phyloP scores from a whole-genome alignment of 139 green algal species.

The Nannochloris sp. region DNA sequence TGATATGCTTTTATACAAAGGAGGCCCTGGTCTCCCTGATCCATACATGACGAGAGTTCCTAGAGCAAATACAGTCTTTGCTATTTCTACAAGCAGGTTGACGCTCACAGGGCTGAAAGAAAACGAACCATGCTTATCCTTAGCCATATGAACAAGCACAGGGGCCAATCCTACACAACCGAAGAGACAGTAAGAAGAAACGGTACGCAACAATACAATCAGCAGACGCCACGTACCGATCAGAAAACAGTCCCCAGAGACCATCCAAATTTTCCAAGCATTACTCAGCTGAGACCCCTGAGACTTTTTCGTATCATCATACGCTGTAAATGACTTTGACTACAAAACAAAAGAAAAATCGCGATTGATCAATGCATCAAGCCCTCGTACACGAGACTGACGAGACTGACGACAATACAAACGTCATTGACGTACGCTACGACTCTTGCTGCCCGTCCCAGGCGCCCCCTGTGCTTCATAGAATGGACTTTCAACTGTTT shows the following conservation, averaged over 20 bases:
- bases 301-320: slow-evolving; percentile 14
- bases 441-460: no score
- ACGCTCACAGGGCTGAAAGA: slow-evolving; percentile 81
- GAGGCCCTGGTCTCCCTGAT: slow-evolving; percentile 50
- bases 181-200: not conserved
- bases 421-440: no score
- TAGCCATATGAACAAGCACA: slow-evolving; percentile 91
- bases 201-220: not conserved
- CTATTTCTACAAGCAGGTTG: slow-evolving; percentile 86
- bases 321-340: slow-evolving; percentile 13
- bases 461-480: no score
- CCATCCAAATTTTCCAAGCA: slow-evolving; percentile 55
- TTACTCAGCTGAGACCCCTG: not conserved
- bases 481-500: no score
- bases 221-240: slow-evolving; percentile 41
- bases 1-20: slow-evolving; percentile 52
- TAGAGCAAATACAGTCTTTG: slow-evolving; percentile 81
- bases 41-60: slow-evolving; percentile 65
- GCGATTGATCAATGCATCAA: no score
- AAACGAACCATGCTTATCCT: slow-evolving; percentile 75
- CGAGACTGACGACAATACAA: no score
- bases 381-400: no score
- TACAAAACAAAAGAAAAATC: not conserved
- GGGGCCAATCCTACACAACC: slow-evolving; percentile 64
- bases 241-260: slow-evolving; percentile 71